phyloP scores from a whole-genome alignment of 805 yeast genomes.

The Nakazawaea ernobii region DNA sequence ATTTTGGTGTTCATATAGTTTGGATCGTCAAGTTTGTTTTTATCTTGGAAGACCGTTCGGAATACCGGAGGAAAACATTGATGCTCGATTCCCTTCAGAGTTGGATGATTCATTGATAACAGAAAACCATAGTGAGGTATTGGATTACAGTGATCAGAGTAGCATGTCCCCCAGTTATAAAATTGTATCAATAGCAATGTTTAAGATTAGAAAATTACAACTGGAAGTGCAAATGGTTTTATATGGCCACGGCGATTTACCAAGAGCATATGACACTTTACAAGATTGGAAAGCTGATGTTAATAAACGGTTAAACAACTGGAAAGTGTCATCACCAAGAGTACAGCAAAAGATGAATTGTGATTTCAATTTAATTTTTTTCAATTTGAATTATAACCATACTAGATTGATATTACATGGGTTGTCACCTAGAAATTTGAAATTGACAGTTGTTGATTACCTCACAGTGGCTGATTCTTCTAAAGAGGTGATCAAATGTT shows the following conservation, averaged over 20 bases:
- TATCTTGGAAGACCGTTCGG: slow-evolving; percentile 87
- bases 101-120: slow-evolving; percentile 66
- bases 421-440: slow-evolving; percentile 63
- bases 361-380: slow-evolving; percentile 64
- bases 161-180: slow-evolving; percentile 57
- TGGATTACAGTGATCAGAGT: slow-evolving; percentile 34
- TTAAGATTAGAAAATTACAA: slow-evolving; percentile 67
- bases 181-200: slow-evolving; percentile 58
- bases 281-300: slow-evolving; percentile 61
- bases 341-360: slow-evolving; percentile 60
- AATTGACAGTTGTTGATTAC: slow-evolving; percentile 48
- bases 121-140: slow-evolving; percentile 22
- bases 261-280: slow-evolving; percentile 49
- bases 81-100: slow-evolving; percentile 65
- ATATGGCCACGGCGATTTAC: slow-evolving; percentile 68
- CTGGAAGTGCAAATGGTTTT: slow-evolving; percentile 68
- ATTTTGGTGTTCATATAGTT: slow-evolving; percentile 85
- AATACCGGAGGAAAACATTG: slow-evolving; percentile 74
- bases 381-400: slow-evolving; percentile 72
- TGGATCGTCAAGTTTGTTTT: slow-evolving; percentile 82
- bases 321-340: slow-evolving; percentile 58
- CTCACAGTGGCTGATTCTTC: slow-evolving; percentile 56
- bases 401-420: slow-evolving; percentile 70
- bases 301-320: slow-evolving; percentile 44
- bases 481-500: slow-evolving; percentile 58